phyloP scores from a whole-genome alignment of 768 basidiomycete genomes.

The Stropharia rugosoannulata region DNA sequence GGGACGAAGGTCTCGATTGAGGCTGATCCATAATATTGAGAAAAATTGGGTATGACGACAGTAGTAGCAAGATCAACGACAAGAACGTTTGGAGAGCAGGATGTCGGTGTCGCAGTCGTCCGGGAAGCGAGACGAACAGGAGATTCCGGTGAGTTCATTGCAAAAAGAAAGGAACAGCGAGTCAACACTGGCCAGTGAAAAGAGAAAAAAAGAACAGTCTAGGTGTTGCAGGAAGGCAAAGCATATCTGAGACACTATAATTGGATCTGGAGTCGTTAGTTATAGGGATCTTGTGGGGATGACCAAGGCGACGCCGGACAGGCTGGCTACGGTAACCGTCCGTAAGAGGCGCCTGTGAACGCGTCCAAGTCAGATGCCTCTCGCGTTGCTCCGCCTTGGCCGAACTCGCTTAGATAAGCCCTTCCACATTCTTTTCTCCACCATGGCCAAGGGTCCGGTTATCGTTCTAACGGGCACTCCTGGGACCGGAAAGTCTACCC shows the following conservation, averaged over 20 bases:
- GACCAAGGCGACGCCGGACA: conserved; percentile 1
- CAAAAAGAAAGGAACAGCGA: conserved; percentile 1
- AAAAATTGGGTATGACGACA: conserved; percentile 47
- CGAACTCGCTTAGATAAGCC: no score
- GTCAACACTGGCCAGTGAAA: conserved; percentile 1
- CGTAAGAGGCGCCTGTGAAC: conserved; percentile 9
- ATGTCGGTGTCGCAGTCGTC: conserved; percentile 29
- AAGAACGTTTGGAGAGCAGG: conserved; percentile 40
- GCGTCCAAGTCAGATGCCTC: background rate
- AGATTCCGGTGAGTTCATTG: conserved; percentile 5
- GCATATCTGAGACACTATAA: conserved; percentile 8
- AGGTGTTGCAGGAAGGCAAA: conserved; percentile 5
- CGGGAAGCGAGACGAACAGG: conserved; percentile 28
- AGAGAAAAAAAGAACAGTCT: conserved; percentile 4
- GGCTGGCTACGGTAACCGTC: conserved; percentile 15
- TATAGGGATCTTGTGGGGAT: conserved; percentile 2
- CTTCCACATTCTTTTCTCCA: background rate
- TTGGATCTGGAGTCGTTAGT: conserved; percentile 5
- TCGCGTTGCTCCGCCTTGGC: background rate
- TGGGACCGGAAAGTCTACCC: conserved; percentile 95
- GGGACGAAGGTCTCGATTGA: conserved; percentile 48
- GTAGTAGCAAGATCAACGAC: conserved; percentile 50
- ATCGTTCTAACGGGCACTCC: conserved; percentile 91
- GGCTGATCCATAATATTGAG: conserved; percentile 36
- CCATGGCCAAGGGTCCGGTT: conserved; percentile 45